These are phyloP conservation scores for Cytospora paraplurivora DNA, from an alignment of 2,329 filamentous ascomycete genomes.

Conservation along the genomic window DNA sequence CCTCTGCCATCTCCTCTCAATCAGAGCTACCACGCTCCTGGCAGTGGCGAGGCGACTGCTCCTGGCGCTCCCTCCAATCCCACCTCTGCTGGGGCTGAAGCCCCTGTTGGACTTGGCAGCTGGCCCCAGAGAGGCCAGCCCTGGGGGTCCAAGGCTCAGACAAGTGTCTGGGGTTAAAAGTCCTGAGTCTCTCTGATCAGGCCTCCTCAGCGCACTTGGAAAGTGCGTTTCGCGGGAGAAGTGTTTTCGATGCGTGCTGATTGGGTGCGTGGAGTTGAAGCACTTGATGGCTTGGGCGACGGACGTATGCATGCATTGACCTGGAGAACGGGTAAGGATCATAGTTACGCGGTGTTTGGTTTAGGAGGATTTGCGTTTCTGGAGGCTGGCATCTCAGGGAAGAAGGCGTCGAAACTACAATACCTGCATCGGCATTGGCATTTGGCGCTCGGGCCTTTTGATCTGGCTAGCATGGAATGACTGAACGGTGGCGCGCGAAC, in stretches of 20 bases:
- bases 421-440: constrained; percentile 31
- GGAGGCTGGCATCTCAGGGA: constrained; percentile 26
- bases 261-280: constrained; percentile 3
- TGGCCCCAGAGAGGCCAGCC: constrained; percentile 64
- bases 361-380: constrained; percentile 24
- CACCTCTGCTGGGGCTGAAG: constrained; percentile 47
- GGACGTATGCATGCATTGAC: constrained; percentile 25
- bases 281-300: neutral
- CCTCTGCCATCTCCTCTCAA: constrained; percentile 88
- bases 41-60: constrained; percentile 49
- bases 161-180: constrained; percentile 88
- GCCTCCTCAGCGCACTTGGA: neutral
- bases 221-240: neutral
- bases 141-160: constrained; percentile 70
- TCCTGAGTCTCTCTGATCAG: neutral
- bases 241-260: constrained; percentile 13
- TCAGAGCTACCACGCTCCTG: constrained; percentile 65
- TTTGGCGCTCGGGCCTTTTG: constrained; percentile 20
- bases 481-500: constrained; percentile 21
- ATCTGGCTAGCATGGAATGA: constrained; percentile 23
- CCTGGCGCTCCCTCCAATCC: constrained; percentile 62
- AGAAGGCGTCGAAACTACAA: constrained; percentile 29
- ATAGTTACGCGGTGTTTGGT: constrained; percentile 26
- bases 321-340: constrained; percentile 25
- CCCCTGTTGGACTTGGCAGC: constrained; percentile 40